Conservation (phyloP, 2,329 filamentous ascomycete genomes). For the Botryotinia convoluta region DNA sequence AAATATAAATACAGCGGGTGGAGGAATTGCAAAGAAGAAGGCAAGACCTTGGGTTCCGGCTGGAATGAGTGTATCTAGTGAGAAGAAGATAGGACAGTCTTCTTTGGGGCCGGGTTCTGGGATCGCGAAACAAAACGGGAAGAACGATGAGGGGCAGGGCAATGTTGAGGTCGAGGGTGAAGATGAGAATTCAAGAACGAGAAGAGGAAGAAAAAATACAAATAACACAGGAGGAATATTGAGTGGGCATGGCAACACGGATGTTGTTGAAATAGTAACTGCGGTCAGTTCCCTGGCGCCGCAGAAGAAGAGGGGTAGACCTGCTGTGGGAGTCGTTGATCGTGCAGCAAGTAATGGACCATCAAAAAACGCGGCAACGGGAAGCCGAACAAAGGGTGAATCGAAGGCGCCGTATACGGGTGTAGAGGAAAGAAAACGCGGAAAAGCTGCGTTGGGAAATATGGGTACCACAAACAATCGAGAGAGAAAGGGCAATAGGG, state of each 20-base stretch:
- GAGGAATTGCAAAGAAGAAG: conserved; percentile 2
- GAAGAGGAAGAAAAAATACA: not conserved
- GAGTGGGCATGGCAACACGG: not conserved
- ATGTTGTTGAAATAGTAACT: conserved; percentile 2
- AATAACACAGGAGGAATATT: not conserved
- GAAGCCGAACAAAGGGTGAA: not conserved
- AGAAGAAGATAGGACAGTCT: not conserved
- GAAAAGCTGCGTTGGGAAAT: not conserved
- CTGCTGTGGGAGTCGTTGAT: not conserved
- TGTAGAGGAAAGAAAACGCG: not conserved
- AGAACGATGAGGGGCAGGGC: not conserved
- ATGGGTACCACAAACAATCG: not conserved
- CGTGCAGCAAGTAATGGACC: not conserved
- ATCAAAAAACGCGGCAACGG: not conserved
- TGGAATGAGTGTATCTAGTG: not conserved
- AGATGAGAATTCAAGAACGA: not conserved
- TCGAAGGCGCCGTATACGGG: not conserved
- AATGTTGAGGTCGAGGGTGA: not conserved
- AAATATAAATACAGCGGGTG: conserved; percentile 11
- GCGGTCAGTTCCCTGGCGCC: conserved; percentile 8
- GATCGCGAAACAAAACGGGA: not conserved
- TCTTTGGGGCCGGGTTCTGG: not conserved
- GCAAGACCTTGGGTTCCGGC: conserved; percentile 1
- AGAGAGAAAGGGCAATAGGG: not conserved
- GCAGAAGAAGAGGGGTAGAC: conserved; percentile 10